Evolutionary conservation across 306 rosid species (phyloP), one percentile per base, ranked within the genome.

Genomic region (Crataegus laevigata): DNA sequence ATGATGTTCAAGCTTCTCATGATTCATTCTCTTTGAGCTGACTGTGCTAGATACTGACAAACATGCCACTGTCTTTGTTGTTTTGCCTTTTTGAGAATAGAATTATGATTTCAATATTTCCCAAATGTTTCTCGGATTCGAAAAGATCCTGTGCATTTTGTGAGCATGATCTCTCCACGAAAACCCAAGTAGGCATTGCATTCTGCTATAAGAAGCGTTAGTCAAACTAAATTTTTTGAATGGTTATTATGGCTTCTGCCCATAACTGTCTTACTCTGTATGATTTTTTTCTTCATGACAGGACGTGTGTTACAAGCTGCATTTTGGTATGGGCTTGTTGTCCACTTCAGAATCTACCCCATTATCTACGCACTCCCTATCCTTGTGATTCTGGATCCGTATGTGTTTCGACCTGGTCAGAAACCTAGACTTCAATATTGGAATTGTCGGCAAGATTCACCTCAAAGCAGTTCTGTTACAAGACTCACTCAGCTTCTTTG

Each of bases 291-390:
- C 74, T 76, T 42, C 5, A 42, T 54, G 73, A 78, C 97, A 94
- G 99, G 97, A 68, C 70, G 82, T 51, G 82, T 89, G 89, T 71
- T 86, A 42, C 99, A 94, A 83, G 89, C 99, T 76, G 99, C 99
- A 80, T 79, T 92, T 80, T 94, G 99, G 96, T 94, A 87, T 68
- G 97, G 99, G 75, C 93, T 94, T 78, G 81, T 87, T 71, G 98
- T 94, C 81, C 98, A 91, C 87, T 91, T 94, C 76, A 84, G 97
- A 83, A 85, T 94, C 73, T 94, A 91, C 78, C 98, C 98, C 69
- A 86, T 90, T 67, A 91, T 94, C 64, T 89, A 94, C 75, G 83
- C 89, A 69, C 88, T 91, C 70, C 91, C 96, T 43, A 85, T 94
- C 75, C 81, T 90, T 82, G 74, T 92, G 83, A 87, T 92, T 86